Conservation (phyloP, 208 protist species). For the Porcisia deanei region DNA sequence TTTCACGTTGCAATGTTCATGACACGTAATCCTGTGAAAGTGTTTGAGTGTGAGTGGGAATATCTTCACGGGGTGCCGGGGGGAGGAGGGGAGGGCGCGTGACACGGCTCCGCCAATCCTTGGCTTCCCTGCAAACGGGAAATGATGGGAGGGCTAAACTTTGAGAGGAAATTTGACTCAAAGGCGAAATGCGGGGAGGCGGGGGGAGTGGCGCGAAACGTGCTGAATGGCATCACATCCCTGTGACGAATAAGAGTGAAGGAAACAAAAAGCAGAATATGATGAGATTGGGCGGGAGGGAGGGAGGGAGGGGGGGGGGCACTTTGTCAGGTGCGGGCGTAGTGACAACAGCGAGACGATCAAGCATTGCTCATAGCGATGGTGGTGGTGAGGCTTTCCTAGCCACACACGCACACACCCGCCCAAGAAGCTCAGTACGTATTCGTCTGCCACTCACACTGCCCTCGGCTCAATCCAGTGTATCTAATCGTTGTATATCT, state of each 20-base stretch:
- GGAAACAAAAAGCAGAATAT: background rate
- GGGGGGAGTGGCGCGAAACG: background rate
- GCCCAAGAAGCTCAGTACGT: background rate
- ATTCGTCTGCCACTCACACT: background rate
- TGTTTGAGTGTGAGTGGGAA: too few relatives aligned
- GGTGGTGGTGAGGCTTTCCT: background rate
- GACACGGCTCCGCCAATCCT: too few relatives aligned
- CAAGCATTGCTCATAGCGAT: background rate
- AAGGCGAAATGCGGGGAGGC: too few relatives aligned
- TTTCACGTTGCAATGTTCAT: too few relatives aligned
- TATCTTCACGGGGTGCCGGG: too few relatives aligned
- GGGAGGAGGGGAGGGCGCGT: too few relatives aligned
- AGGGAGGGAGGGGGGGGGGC: background rate
- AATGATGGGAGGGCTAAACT: too few relatives aligned
- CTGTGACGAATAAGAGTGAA: too few relatives aligned
- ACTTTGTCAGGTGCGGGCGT: background rate
- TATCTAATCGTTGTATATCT: background rate
- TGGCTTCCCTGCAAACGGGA: too few relatives aligned
- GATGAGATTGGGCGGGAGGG: background rate
- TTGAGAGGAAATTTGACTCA: too few relatives aligned
- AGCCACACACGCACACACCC: background rate
- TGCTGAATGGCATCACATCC: background rate
- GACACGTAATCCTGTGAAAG: too few relatives aligned
- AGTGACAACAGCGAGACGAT: background rate
- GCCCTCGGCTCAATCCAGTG: background rate